Evolutionary conservation across 164 flowering plant species (phyloP).

Genomic region (Sextonia rubra): DNA sequence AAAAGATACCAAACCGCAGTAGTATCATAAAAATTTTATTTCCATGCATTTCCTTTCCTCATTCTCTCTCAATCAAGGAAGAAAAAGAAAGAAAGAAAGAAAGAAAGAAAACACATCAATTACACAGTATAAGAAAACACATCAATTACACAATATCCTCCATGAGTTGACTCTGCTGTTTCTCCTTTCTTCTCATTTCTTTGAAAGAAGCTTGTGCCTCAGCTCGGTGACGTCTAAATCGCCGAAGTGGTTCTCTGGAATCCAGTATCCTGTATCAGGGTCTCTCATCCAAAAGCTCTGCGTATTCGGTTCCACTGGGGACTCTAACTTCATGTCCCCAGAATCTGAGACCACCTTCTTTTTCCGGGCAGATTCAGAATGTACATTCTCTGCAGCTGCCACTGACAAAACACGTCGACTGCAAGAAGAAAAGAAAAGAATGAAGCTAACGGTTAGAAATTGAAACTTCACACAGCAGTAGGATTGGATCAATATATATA

Average conservation of each 20-base stretch:
- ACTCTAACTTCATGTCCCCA: background rate
- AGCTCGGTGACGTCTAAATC: constrained; percentile 41
- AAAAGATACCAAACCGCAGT: no score
- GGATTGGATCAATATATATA: no score
- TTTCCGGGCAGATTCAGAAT: background rate
- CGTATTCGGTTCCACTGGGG: constrained; percentile 1
- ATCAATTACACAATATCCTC: no score
- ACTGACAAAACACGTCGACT: background rate
- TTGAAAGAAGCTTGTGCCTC: constrained; percentile 35
- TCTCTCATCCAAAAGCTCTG: constrained; percentile 50
- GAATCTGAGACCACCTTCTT: background rate
- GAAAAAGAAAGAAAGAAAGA: no score
- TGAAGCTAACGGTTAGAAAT: background rate
- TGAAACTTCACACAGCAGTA: background rate
- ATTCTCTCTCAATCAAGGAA: no score
- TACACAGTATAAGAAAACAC: no score
- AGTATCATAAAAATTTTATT: no score
- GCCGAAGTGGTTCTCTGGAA: constrained; percentile 47
- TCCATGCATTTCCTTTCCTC: no score
- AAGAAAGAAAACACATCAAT: no score
- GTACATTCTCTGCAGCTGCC: background rate
- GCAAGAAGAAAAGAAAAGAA: background rate
- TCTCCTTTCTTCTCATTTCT: constrained; percentile 4
- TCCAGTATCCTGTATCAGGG: constrained; percentile 54
- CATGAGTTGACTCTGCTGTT: background rate